These are phyloP conservation scores for Mortierella sp. DNA, from an alignment of 371 early-diverging fungal species.

Conservation along the genomic window DNA sequence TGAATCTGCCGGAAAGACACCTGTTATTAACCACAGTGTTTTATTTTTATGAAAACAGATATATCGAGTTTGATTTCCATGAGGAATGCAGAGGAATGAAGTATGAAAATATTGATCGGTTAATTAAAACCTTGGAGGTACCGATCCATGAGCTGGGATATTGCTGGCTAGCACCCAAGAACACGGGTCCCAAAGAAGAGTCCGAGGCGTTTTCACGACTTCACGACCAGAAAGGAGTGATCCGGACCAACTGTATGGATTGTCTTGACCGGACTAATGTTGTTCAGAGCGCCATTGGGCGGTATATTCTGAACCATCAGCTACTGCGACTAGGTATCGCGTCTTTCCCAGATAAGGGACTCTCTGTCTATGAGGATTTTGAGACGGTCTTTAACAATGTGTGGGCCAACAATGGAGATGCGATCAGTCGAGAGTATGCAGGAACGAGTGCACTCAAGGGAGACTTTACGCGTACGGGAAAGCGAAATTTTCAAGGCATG, in stretches of 20 bases:
- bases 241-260: slow-evolving; percentile 99
- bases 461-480: slow-evolving; percentile 76
- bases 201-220: slow-evolving; percentile 34
- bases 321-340: slow-evolving; percentile 70
- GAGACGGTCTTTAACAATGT: slow-evolving; percentile 71
- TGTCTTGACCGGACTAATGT: slow-evolving; percentile 99
- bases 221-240: slow-evolving; percentile 82
- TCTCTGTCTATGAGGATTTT: slow-evolving; percentile 67
- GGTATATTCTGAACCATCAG: slow-evolving; percentile 72
- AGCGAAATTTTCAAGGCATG: slow-evolving; percentile 75
- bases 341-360: slow-evolving; percentile 69
- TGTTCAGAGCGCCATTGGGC: slow-evolving; percentile 92
- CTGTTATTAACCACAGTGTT: background rate
- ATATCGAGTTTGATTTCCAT: slow-evolving; percentile 97
- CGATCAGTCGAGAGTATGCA: slow-evolving; percentile 71
- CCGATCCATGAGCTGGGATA: slow-evolving; percentile 71
- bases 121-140: slow-evolving; percentile 79
- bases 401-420: slow-evolving; percentile 78
- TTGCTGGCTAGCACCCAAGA: slow-evolving; percentile 65
- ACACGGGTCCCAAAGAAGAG: background rate
- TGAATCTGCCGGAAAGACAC: too few relatives aligned
- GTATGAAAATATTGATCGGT: slow-evolving; percentile 70
- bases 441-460: slow-evolving; percentile 80
- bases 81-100: slow-evolving; percentile 93
- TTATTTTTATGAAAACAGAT: slow-evolving; percentile 11